phyloP scores from a whole-genome alignment of 352 stramenopile genomes.

The Aphanomyces euteiches region DNA sequence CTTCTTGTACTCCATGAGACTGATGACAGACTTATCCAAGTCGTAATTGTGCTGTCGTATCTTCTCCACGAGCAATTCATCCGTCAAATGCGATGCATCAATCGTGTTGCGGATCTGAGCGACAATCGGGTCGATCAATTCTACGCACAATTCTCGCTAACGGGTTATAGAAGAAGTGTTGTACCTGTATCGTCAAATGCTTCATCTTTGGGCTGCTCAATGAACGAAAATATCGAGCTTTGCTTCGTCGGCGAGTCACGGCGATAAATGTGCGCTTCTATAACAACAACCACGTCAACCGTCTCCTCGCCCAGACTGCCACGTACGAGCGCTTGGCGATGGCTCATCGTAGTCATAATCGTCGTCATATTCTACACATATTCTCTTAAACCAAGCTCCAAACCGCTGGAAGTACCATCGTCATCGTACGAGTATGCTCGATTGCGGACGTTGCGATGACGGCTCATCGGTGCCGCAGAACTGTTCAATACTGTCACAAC shows the following conservation, averaged over 20 bases:
- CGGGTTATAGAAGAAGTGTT: not conserved
- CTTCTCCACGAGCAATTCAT: conserved; percentile 60
- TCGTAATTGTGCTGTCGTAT: conserved; percentile 75
- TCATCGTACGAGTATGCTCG: conserved; percentile 87
- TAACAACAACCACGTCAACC: not conserved
- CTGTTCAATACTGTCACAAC: not conserved
- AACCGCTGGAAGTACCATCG: conserved; percentile 46
- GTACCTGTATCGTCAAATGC: conserved; percentile 27
- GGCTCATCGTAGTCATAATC: conserved; percentile 58
- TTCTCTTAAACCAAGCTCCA: not conserved
- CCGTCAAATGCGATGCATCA: conserved; percentile 46
- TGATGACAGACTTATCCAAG: conserved; percentile 65
- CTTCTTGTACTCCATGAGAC: conserved; percentile 57
- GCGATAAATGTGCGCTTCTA: conserved; percentile 80
- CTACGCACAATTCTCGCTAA: not conserved
- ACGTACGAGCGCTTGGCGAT: conserved; percentile 61
- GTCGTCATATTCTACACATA: conserved; percentile 42
- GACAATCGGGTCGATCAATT: conserved; percentile 36
- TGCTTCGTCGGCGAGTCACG: conserved; percentile 72
- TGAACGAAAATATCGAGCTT: conserved; percentile 77
- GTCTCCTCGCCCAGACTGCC: not conserved
- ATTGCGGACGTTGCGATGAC: conserved; percentile 82
- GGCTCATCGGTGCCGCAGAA: conserved; percentile 50
- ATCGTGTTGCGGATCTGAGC: conserved; percentile 54
- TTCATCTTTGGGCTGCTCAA: conserved; percentile 43